Conservation (phyloP, 2,329 filamentous ascomycete species). For the Trichoderma koningii region DNA sequence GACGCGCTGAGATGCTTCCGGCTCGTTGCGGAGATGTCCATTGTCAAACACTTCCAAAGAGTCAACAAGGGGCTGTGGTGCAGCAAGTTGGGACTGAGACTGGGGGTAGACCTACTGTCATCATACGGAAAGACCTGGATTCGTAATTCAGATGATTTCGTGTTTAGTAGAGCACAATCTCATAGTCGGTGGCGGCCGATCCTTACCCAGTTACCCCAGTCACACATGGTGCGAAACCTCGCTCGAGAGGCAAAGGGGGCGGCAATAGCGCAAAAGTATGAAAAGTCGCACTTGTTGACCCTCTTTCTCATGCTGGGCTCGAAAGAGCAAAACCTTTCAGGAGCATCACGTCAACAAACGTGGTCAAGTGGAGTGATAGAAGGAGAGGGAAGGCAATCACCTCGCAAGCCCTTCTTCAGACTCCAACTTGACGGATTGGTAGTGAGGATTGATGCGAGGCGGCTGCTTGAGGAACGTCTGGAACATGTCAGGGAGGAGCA, state of each 20-base stretch:
- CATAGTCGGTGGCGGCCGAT: not conserved
- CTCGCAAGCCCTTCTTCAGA: conserved; percentile 31
- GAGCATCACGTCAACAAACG: not conserved
- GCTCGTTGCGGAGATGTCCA: conserved; percentile 29
- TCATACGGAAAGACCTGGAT: conserved; percentile 32
- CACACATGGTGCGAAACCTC: conserved; percentile 31
- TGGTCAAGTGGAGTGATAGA: not conserved
- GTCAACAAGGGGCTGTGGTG: not conserved
- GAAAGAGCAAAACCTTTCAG: conserved; percentile 29
- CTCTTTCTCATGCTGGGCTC: conserved; percentile 26
- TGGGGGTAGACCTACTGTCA: conserved; percentile 27
- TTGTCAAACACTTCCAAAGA: conserved; percentile 32
- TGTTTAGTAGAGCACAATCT: not conserved
- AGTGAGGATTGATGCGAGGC: conserved; percentile 29
- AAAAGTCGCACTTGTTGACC: conserved; percentile 32
- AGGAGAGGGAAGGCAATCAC: not conserved
- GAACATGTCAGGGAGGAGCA: conserved; percentile 32
- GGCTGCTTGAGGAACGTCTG: conserved; percentile 29
- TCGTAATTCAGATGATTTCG: no score
- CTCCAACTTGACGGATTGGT: conserved; percentile 27
- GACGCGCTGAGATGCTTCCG: conserved; percentile 26
- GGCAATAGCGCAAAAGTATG: conserved; percentile 32
- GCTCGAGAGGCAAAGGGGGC: conserved; percentile 29
- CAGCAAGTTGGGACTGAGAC: not conserved
- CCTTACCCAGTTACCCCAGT: conserved; percentile 35